Conservation (phyloP, 2,329 filamentous ascomycete genomes). For the Sporothrix luriei region DNA sequence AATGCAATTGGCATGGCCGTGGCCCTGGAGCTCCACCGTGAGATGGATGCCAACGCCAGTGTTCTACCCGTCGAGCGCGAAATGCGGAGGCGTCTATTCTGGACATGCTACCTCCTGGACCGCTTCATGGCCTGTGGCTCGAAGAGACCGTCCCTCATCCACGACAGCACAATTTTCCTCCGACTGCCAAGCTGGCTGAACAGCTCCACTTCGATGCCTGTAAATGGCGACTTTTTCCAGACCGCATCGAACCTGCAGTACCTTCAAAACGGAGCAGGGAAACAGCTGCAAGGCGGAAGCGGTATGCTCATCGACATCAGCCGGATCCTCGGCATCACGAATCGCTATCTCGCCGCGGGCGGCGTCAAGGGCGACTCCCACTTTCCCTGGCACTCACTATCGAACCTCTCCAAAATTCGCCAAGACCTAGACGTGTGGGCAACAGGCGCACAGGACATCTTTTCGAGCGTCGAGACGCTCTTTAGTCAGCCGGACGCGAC, state of each 20-base stretch:
- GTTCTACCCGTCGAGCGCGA: slow-evolving; percentile 71
- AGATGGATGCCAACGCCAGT: slow-evolving; percentile 65
- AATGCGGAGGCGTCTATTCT: slow-evolving; percentile 77
- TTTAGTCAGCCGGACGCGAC: slow-evolving; percentile 80
- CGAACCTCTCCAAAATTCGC: slow-evolving; percentile 81
- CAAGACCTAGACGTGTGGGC: slow-evolving; percentile 86
- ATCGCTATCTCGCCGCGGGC: slow-evolving; percentile 79
- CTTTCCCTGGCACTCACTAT: slow-evolving; percentile 87
- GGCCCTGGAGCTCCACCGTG: slow-evolving; percentile 77
- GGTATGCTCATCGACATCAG: slow-evolving; percentile 84
- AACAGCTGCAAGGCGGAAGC: slow-evolving; percentile 72
- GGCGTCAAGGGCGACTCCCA: slow-evolving; percentile 88
- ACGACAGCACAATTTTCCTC: slow-evolving; percentile 74
- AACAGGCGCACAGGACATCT: slow-evolving; percentile 76
- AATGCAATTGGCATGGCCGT: slow-evolving; percentile 80
- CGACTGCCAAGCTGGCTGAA: slow-evolving; percentile 75
- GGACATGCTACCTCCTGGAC: slow-evolving; percentile 86
- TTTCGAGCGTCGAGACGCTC: slow-evolving; percentile 71
- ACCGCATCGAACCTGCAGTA: slow-evolving; percentile 76
- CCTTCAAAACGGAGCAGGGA: slow-evolving; percentile 63
- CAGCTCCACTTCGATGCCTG: slow-evolving; percentile 59
- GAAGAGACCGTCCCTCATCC: slow-evolving; percentile 76
- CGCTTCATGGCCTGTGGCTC: slow-evolving; percentile 81
- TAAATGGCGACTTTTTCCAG: slow-evolving; percentile 81
- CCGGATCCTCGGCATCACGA: slow-evolving; percentile 79